Evolutionary conservation across 805 yeast genomes (phyloP), one percentile per base, ranked within the genome.

Genomic region (Candida namnaoensis): DNA sequence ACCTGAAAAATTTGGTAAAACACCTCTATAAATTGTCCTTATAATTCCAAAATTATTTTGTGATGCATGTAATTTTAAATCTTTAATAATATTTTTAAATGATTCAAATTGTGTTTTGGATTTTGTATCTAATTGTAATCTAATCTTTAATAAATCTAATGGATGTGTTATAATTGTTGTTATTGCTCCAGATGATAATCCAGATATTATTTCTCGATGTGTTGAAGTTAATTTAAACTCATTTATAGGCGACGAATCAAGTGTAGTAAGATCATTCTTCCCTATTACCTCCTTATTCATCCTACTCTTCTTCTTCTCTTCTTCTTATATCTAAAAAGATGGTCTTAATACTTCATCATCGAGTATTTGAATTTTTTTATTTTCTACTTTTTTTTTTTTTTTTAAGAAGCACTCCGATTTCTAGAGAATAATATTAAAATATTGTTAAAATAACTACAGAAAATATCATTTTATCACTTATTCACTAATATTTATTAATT

Each of bases 121-220:
- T 2, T 58, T 49, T 12, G 59, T 51, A 47, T 71, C 77, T 32
- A 90, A 69, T 58, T 93, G 99, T 36, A 93, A 65, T 42, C 97
- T 66, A 7, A 88, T 72, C 61, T 93, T 93, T 44, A 90, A 63
- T 40, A 93, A 68, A 60, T 93, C 99, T 37, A 93, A 62, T 1
- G 99, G 99, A 57, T 93, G 99, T 28, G 91, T 81, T 1, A 82
- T 66, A 2, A 84, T 49, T 1, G 98, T 90, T 7, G 96, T 81
- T 11, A 76, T 60, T 34, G 80, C 72, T 0, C 99, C 99, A 0
- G 96, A 95, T 2, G 78, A 56, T 6, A 90, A 59, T 0, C 97
- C 97, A 0, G 93, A 71, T 1, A 80, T 56, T 0, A 78, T 54
- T 53, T 88, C 93, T 35, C 70, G 62, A 38, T 66, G 9, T 7